These are phyloP conservation scores for Penicillium daleae DNA, from an alignment of 495 filamentous ascomycete species.

Conservation along the genomic window DNA sequence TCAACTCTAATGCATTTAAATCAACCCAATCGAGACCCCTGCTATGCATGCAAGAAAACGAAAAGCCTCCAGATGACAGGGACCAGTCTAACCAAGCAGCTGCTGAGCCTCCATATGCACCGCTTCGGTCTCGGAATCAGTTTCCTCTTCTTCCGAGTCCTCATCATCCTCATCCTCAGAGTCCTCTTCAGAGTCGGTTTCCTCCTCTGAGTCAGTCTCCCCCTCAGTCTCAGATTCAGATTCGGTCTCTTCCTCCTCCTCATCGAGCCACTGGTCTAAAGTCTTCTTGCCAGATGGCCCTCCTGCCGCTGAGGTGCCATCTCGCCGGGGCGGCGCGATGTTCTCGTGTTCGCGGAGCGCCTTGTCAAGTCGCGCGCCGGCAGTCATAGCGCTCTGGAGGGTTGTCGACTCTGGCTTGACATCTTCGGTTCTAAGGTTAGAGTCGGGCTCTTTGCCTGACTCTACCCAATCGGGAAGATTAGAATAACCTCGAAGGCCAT, in stretches of 20 bases:
- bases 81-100: conserved; percentile 18
- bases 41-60: conserved; percentile 4
- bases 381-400: conserved; percentile 50
- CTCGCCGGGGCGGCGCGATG: conserved; percentile 26
- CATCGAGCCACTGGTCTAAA: conserved; percentile 85
- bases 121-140: conserved; percentile 41
- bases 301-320: conserved; percentile 14
- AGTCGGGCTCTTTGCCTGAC: conserved; percentile 77
- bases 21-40: conserved; percentile 1
- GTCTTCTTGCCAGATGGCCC: conserved; percentile 62
- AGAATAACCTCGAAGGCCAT: conserved; percentile 75
- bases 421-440: conserved; percentile 62
- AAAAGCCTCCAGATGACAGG: not conserved
- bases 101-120: conserved; percentile 30
- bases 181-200: conserved; percentile 51
- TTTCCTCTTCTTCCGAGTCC: conserved; percentile 51
- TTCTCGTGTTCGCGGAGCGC: conserved; percentile 49
- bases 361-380: conserved; percentile 66
- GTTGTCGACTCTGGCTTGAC: conserved; percentile 33
- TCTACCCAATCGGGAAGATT: conserved; percentile 83
- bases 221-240: conserved; percentile 51
- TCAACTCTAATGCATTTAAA: conserved; percentile 3
- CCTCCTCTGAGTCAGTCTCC: conserved; percentile 46
- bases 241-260: conserved; percentile 51
- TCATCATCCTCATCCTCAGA: conserved; percentile 38